Conservation (phyloP, 2,329 filamentous ascomycete species). For the Colletotrichum phormii region DNA sequence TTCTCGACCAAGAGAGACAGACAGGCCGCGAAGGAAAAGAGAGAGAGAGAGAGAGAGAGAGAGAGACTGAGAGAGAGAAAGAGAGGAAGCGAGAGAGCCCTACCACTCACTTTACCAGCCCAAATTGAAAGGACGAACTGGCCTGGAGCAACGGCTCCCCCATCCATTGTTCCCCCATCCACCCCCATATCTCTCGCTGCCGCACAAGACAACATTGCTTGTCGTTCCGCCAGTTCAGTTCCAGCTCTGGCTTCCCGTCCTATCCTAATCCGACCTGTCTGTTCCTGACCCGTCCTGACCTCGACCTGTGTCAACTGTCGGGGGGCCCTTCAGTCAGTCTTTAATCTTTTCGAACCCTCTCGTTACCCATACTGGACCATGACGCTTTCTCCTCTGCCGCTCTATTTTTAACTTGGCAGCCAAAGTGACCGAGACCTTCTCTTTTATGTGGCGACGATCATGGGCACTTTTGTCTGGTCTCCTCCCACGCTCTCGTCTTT, state of each 20-base stretch:
- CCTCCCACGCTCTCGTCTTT: conserved; percentile 47
- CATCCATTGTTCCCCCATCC: background rate
- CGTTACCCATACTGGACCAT: conserved; percentile 34
- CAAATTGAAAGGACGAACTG: background rate
- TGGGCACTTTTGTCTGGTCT: conserved; percentile 50
- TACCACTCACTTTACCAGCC: conserved; percentile 30
- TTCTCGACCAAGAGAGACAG: background rate
- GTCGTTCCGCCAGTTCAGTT: conserved; percentile 11
- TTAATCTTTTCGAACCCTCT: conserved; percentile 33
- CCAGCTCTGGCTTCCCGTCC: conserved; percentile 18
- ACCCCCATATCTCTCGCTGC: conserved; percentile 37
- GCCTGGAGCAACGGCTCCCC: conserved; percentile 17
- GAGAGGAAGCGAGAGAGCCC: conserved; percentile 9
- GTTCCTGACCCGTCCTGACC: conserved; percentile 26
- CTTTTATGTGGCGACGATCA: conserved; percentile 48
- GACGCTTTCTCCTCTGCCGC: conserved; percentile 38
- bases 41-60: background rate
- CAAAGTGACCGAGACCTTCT: conserved; percentile 27
- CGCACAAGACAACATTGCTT: conserved; percentile 18
- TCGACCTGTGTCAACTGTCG: conserved; percentile 4
- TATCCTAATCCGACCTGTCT: conserved; percentile 19
- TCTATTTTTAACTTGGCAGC: conserved; percentile 37
- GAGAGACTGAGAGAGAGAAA: background rate
- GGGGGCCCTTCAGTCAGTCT: conserved; percentile 30
- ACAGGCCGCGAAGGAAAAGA: background rate